A percentile compares a stretch with the other conserved stretches of the same genome.
Evolutionary conservation across 768 basidiomycete genomes (phyloP).

Genomic region (Lactarius vividus): DNA sequence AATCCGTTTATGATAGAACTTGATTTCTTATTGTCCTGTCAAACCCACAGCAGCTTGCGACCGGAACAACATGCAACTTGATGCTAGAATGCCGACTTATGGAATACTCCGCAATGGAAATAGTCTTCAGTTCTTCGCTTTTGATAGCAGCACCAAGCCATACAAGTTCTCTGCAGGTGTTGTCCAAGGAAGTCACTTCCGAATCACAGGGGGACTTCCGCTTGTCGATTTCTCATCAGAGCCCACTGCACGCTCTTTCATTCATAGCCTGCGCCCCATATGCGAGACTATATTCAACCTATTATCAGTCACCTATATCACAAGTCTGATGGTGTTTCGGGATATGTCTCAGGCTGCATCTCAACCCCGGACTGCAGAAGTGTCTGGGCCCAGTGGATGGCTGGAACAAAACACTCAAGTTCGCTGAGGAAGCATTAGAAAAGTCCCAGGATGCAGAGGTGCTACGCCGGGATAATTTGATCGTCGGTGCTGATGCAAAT

Average conservation of each 20-base stretch:
- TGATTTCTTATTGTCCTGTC: neutral
- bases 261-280: neutral
- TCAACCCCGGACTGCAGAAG: neutral
- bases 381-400: neutral
- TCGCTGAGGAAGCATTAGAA: neutral
- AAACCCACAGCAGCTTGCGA: neutral
- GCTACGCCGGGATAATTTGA: neutral
- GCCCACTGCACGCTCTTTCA: neutral
- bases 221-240: neutral
- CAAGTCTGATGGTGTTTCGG: neutral
- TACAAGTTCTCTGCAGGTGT: neutral
- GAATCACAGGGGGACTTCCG: neutral
- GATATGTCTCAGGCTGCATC: neutral
- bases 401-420: neutral
- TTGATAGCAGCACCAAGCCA: neutral
- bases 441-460: neutral
- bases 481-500: neutral
- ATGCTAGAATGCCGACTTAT: neutral
- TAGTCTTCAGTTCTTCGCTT: neutral
- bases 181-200: neutral
- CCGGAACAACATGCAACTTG: neutral
- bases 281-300: neutral
- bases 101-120: neutral
- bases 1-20: too few species aligned
- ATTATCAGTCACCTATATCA: neutral